These are phyloP conservation scores for Globisporangium acanthophoron DNA, from an alignment of 352 stramenopile genomes.

Conservation along the genomic window DNA sequence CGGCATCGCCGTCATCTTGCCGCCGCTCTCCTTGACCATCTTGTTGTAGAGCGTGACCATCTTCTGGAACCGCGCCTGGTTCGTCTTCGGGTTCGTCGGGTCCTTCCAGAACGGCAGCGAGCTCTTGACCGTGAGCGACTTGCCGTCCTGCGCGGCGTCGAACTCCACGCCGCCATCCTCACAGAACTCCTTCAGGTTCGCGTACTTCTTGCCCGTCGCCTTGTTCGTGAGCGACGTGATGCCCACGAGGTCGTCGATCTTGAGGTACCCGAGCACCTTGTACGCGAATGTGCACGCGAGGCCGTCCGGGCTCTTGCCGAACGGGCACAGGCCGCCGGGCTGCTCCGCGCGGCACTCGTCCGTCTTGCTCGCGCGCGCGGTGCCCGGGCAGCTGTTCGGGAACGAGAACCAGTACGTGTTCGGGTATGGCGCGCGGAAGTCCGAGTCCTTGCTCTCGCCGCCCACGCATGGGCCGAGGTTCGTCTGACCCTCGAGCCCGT, in stretches of 20 bases:
- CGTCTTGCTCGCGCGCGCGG: slow-evolving; percentile 8
- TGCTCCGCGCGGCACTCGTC: slow-evolving; percentile 8
- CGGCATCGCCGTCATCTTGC: slow-evolving; percentile 46
- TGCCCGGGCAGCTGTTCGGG: slow-evolving; percentile 22
- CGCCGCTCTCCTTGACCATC: slow-evolving; percentile 18
- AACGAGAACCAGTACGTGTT: slow-evolving; percentile 34
- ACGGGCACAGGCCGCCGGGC: slow-evolving; percentile 34
- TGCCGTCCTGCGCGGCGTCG: slow-evolving; percentile 25
- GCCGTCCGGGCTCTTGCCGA: slow-evolving; percentile 37
- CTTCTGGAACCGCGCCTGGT: slow-evolving; percentile 31
- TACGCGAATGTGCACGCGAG: slow-evolving; percentile 51
- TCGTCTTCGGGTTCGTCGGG: slow-evolving; percentile 34
- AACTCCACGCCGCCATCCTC: slow-evolving; percentile 41
- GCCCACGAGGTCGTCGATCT: slow-evolving; percentile 55
- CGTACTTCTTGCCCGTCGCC: slow-evolving; percentile 17
- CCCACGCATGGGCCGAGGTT: slow-evolving; percentile 18
- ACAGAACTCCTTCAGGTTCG: slow-evolving; percentile 43
- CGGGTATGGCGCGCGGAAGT: slow-evolving; percentile 24
- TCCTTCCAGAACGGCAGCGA: slow-evolving; percentile 59
- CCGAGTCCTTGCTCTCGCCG: slow-evolving; percentile 9
- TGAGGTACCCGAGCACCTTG: slow-evolving; percentile 49
- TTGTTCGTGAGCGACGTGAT: slow-evolving; percentile 39
- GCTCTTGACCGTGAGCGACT: slow-evolving; percentile 30
- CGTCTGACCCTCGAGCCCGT: slow-evolving; percentile 13
- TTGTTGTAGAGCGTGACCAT: slow-evolving; percentile 68